Conservation (phyloP, 2,329 filamentous ascomycete genomes). For the Fusarium coicis region DNA sequence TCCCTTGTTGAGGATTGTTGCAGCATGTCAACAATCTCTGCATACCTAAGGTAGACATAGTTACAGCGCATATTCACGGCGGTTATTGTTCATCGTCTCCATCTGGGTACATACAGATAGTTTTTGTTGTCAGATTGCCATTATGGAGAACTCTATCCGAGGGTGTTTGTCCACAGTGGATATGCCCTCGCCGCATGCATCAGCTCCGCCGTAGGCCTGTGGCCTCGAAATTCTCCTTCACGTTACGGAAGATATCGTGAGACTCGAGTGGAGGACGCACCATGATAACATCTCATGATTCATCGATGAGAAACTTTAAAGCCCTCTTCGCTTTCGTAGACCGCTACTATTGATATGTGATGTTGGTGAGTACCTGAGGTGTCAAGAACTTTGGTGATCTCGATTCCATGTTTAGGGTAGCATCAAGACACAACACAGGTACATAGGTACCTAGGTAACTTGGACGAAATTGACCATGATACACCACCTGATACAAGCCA, state of each 20-base stretch:
- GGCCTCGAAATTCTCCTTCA: background rate
- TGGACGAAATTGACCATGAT: background rate
- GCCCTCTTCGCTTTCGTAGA: background rate
- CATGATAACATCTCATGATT: constrained; percentile 19
- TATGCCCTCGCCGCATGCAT: constrained; percentile 16
- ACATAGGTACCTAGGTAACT: background rate
- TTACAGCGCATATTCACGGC: constrained; percentile 19
- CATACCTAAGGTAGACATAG: background rate
- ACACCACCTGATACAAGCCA: constrained; percentile 1
- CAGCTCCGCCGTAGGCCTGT: constrained; percentile 24
- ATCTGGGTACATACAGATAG: background rate
- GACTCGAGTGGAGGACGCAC: constrained; percentile 10
- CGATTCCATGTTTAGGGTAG: constrained; percentile 24
- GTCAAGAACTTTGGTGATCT: background rate
- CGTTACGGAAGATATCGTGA: constrained; percentile 13
- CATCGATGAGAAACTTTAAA: background rate
- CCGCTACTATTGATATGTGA: background rate
- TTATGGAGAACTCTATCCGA: constrained; percentile 9
- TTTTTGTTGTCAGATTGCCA: constrained; percentile 16
- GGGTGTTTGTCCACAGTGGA: constrained; percentile 31
- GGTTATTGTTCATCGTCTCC: constrained; percentile 3
- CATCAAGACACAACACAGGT: background rate
- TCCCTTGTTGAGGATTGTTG: constrained; percentile 2
- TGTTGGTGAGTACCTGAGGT: background rate
- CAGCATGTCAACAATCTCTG: constrained; percentile 9